Percentiles rank a stretch among this genome's conserved stretches.
Conservation (phyloP, 768 basidiomycete species). For the Trametes sanguinea region DNA sequence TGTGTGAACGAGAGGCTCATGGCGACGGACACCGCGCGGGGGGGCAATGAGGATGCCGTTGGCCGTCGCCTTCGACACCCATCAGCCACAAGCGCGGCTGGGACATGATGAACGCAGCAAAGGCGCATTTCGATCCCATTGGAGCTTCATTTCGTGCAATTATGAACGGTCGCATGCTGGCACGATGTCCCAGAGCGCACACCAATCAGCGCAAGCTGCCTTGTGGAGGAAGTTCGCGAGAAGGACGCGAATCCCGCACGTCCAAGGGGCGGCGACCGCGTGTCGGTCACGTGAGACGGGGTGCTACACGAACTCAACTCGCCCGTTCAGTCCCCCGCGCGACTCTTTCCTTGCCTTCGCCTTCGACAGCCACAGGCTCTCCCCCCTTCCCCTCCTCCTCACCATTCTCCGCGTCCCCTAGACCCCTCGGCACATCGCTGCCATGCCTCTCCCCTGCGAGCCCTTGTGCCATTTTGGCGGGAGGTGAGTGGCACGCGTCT, state of each 20-base stretch:
- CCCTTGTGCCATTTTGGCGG: slow-evolving; percentile 79
- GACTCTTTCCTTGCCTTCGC: slow-evolving; percentile 19
- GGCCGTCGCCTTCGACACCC: neutral
- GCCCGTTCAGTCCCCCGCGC: slow-evolving; percentile 23
- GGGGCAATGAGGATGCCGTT: neutral
- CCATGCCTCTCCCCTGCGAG: slow-evolving; percentile 59
- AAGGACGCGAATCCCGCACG: slow-evolving; percentile 18
- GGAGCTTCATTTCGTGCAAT: neutral
- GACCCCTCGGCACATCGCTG: neutral
- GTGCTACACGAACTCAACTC: slow-evolving; percentile 25
- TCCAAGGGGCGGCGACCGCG: slow-evolving; percentile 26
- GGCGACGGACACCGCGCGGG: neutral
- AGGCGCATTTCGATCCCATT: neutral
- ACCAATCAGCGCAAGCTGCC: neutral
- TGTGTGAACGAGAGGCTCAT: neutral
- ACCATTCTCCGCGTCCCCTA: slow-evolving; percentile 5
- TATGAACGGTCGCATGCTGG: neutral
- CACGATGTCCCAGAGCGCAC: neutral
- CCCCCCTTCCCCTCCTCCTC: slow-evolving; percentile 17
- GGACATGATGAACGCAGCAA: neutral
- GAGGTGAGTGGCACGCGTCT: slow-evolving; percentile 48
- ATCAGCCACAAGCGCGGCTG: slow-evolving; percentile 14
- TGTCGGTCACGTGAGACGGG: slow-evolving; percentile 33
- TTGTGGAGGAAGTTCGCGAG: slow-evolving; percentile 1
- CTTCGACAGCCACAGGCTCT: slow-evolving; percentile 18